phyloP scores from a whole-genome alignment of 2,329 filamentous ascomycete species.

The Phaeosphaeria sp. region DNA sequence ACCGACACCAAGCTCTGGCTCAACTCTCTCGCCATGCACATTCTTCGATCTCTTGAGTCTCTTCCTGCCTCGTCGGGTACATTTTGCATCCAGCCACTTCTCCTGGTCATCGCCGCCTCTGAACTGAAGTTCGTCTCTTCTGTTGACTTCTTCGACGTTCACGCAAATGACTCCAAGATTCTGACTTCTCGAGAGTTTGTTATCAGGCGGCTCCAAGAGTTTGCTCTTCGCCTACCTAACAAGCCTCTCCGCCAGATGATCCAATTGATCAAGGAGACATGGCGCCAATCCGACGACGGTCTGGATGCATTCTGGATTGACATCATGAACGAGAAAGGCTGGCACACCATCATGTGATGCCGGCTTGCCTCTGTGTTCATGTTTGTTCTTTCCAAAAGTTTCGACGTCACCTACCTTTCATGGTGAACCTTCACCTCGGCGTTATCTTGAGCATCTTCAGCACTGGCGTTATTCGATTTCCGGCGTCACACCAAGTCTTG shows the following conservation, averaged over 20 bases:
- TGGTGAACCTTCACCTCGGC: too few relatives aligned
- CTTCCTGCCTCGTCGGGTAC: constrained; percentile 62
- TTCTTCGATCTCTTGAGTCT: constrained; percentile 56
- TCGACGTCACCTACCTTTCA: neutral
- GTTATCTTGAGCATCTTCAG: neutral
- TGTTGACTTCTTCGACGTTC: constrained; percentile 44
- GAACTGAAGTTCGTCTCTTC: constrained; percentile 57
- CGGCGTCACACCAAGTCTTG: constrained; percentile 13
- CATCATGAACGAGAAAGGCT: constrained; percentile 63
- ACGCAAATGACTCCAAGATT: constrained; percentile 54
- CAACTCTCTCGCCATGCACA: constrained; percentile 59
- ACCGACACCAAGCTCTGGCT: constrained; percentile 53
- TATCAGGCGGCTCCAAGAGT: constrained; percentile 55
- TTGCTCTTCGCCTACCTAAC: constrained; percentile 57
- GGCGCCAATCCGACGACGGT: constrained; percentile 59
- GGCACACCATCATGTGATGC: constrained; percentile 63
- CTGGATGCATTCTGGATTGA: constrained; percentile 63
- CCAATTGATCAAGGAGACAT: constrained; percentile 60
- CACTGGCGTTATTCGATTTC: neutral
- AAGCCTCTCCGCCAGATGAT: constrained; percentile 60
- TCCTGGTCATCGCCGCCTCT: constrained; percentile 59
- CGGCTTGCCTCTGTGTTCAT: constrained; percentile 6
- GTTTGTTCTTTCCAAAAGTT: neutral
- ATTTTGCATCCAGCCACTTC: constrained; percentile 60
- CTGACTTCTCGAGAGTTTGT: constrained; percentile 57